Conservation (phyloP, 2,329 filamentous ascomycete species). For the Fusarium sp. region DNA sequence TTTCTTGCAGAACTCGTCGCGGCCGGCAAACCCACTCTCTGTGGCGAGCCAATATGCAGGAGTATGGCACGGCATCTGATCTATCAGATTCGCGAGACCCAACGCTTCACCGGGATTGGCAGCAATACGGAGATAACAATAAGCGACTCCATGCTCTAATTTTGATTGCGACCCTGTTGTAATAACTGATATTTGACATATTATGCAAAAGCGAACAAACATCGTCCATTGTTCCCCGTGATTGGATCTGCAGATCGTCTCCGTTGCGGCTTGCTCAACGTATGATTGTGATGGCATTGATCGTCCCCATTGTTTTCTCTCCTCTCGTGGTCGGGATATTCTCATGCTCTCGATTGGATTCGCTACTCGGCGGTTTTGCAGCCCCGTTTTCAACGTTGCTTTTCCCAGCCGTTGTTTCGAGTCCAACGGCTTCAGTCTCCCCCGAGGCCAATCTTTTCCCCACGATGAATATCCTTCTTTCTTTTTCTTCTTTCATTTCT, state of each 20-base stretch:
- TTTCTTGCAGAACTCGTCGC: neutral
- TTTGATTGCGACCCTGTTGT: neutral
- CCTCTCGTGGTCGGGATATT: neutral
- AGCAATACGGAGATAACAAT: neutral
- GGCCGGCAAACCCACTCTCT: neutral
- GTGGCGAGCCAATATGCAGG: neutral
- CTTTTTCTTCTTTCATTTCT: neutral
- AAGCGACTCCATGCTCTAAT: neutral
- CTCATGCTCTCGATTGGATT: neutral
- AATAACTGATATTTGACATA: neutral
- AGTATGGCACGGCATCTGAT: neutral
- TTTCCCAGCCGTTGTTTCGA: neutral
- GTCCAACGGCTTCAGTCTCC: neutral
- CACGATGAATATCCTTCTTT: neutral
- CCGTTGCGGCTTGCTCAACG: neutral
- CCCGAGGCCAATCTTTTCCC: constrained; percentile 9
- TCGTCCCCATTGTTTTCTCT: neutral
- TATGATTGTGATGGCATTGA: neutral
- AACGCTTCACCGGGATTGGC: neutral
- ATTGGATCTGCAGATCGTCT: neutral
- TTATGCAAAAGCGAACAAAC: neutral
- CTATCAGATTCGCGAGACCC: constrained; percentile 1
- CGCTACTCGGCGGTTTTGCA: neutral
- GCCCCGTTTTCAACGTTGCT: neutral
- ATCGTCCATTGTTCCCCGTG: neutral